Evolutionary conservation across 2,329 filamentous ascomycete genomes (phyloP).

Genomic region (Curvularia sp.): DNA sequence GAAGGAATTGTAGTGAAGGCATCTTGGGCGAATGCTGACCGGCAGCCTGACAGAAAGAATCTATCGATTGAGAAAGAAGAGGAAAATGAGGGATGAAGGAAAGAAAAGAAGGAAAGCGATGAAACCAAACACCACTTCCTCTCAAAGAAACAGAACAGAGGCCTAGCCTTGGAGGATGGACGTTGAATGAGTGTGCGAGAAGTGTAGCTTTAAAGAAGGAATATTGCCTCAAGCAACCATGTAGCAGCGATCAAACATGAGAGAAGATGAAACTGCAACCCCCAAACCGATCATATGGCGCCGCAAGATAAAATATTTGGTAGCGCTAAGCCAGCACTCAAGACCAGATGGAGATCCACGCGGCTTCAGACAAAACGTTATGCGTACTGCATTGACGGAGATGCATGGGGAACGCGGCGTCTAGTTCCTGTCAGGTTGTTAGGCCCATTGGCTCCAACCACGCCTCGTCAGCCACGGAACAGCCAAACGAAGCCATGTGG

Average conservation of each 20-base stretch:
- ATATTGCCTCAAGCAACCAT: slow-evolving; percentile 21
- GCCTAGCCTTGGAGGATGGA: slow-evolving; percentile 42
- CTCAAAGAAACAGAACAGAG: slow-evolving; percentile 34
- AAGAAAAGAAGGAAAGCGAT: slow-evolving; percentile 32
- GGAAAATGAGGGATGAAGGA: slow-evolving; percentile 24
- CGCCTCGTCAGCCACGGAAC: slow-evolving; percentile 18
- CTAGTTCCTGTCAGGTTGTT: slow-evolving; percentile 19
- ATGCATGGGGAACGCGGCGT: slow-evolving; percentile 14
- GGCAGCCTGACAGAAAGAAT: slow-evolving; percentile 44
- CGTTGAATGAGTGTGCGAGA: slow-evolving; percentile 36
- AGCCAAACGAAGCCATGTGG: slow-evolving; percentile 24
- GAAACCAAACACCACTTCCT: slow-evolving; percentile 32
- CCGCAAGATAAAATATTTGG: slow-evolving; percentile 32
- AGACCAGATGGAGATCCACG: slow-evolving; percentile 25
- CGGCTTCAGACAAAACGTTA: slow-evolving; percentile 30
- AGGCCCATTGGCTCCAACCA: slow-evolving; percentile 18
- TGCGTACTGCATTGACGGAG: slow-evolving; percentile 25
- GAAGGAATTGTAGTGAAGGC: slow-evolving; percentile 47
- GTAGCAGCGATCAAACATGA: slow-evolving; percentile 27
- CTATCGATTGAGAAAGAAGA: slow-evolving; percentile 28
- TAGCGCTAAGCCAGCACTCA: slow-evolving; percentile 26
- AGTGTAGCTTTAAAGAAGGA: slow-evolving; percentile 39
- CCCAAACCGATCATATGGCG: slow-evolving; percentile 15
- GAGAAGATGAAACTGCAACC: slow-evolving; percentile 29
- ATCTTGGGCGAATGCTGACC: slow-evolving; percentile 50